Evolutionary conservation across 2,329 filamentous ascomycete genomes (phyloP).

Genomic region (Colletotrichum sojae): DNA sequence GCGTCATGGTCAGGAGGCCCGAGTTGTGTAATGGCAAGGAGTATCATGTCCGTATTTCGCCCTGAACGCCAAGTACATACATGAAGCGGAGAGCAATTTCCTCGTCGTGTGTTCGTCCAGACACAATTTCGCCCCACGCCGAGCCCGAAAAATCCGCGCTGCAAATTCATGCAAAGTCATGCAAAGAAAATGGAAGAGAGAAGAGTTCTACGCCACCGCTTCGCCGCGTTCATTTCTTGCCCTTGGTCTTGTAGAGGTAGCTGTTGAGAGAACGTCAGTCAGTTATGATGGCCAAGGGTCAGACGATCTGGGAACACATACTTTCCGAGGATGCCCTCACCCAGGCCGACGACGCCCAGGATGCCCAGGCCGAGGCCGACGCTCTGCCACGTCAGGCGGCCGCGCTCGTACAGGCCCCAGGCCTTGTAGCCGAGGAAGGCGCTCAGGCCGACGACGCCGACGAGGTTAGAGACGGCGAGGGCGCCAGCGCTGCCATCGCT

Average conservation of each 20-base stretch:
- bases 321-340: conserved; percentile 64
- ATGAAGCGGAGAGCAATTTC: conserved; percentile 24
- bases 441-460: conserved; percentile 66
- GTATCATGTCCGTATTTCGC: conserved; percentile 35
- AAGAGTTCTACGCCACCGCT: conserved; percentile 24
- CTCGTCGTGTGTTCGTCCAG: conserved; percentile 31
- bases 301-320: conserved; percentile 58
- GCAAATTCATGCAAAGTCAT: conserved; percentile 22
- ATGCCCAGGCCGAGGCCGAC: conserved; percentile 67
- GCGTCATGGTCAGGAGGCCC: neutral
- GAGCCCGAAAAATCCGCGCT: conserved; percentile 25
- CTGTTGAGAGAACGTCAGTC: conserved; percentile 40
- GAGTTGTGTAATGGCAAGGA: conserved; percentile 25
- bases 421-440: conserved; percentile 69
- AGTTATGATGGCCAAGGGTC: no score
- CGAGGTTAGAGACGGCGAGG: conserved; percentile 62
- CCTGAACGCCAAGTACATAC: conserved; percentile 40
- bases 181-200: conserved; percentile 12
- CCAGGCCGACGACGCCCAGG: conserved; percentile 62
- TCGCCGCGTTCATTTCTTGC: conserved; percentile 46
- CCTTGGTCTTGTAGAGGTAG: conserved; percentile 54
- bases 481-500: conserved; percentile 61
- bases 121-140: conserved; percentile 23
- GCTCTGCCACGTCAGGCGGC: conserved; percentile 64
- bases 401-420: conserved; percentile 69